A percentile compares a stretch with the other conserved stretches of the same genome.
Evolutionary conservation across 306 rosid species (phyloP).

Genomic region (Vigna radiata): DNA sequence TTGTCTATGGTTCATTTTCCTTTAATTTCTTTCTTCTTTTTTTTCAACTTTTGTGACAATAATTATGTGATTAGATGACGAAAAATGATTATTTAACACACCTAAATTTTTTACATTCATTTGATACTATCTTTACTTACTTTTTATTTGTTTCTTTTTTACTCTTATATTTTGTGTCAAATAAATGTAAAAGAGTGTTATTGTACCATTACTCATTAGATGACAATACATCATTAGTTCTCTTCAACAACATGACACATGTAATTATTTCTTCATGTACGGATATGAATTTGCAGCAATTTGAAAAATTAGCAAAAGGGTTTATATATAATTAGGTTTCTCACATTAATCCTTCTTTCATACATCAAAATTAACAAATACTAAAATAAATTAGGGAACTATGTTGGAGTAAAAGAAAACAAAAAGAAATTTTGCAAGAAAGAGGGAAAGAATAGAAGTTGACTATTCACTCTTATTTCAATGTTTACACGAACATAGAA

Average conservation of each 20-base stretch:
- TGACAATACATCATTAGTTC: constrained; percentile 16
- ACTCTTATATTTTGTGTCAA: too few species aligned
- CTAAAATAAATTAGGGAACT: neutral
- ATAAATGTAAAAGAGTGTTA: too few species aligned
- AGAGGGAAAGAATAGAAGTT: neutral
- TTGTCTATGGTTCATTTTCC: constrained; percentile 22
- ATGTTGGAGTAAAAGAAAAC: neutral
- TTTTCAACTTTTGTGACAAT: constrained; percentile 30
- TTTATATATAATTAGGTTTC: neutral
- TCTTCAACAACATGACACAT: neutral
- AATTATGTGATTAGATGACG: constrained; percentile 39
- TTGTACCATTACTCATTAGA: too few species aligned
- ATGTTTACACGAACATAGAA: neutral
- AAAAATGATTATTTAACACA: too few species aligned
- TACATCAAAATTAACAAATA: neutral
- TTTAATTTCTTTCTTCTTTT: neutral
- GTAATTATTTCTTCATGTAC: neutral
- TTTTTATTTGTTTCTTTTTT: too few species aligned
- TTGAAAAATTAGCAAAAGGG: neutral
- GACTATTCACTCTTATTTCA: neutral
- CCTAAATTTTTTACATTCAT: too few species aligned
- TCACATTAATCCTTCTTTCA: neutral
- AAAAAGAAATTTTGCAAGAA: neutral
- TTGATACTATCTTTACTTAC: too few species aligned
- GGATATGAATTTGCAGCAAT: neutral